phyloP scores from a whole-genome alignment of 192 early-diverging fungal genomes.

The Chytriomyces confervae region DNA sequence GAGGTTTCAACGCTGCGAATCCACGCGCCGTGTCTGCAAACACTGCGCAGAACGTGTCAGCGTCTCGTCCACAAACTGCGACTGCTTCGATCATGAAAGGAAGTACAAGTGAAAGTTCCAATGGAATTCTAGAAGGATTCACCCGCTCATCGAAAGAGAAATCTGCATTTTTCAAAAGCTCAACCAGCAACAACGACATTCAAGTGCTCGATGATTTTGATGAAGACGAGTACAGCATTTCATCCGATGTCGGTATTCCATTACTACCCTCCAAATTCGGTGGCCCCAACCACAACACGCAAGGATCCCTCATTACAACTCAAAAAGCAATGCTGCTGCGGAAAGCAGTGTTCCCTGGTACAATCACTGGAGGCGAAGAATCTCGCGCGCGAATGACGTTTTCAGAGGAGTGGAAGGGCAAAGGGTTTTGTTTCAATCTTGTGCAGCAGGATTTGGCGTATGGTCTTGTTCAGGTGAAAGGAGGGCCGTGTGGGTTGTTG shows the following conservation, averaged over 20 bases:
- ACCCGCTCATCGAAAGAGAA: not conserved
- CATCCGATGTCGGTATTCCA: slow-evolving; percentile 1
- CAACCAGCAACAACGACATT: slow-evolving; percentile 17
- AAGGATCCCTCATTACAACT: slow-evolving; percentile 20
- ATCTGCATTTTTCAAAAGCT: not conserved
- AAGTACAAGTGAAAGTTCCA: no score
- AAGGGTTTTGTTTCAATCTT: slow-evolving; percentile 47
- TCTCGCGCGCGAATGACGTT: slow-evolving; percentile 27
- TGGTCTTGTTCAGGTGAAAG: slow-evolving; percentile 59
- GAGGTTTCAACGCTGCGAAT: slow-evolving; percentile 26
- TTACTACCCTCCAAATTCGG: not conserved
- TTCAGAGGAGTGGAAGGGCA: slow-evolving; percentile 52
- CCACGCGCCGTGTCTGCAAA: slow-evolving; percentile 17
- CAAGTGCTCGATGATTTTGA: slow-evolving; percentile 41
- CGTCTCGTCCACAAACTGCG: not conserved
- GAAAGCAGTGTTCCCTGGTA: slow-evolving; percentile 30
- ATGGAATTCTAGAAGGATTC: no score
- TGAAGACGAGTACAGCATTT: slow-evolving; percentile 29
- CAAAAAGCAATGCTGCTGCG: slow-evolving; percentile 19
- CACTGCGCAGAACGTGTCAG: not conserved
- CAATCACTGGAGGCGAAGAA: slow-evolving; percentile 18
- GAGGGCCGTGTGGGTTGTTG: slow-evolving; percentile 62
- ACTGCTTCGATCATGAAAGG: no score
- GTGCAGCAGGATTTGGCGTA: slow-evolving; percentile 38
- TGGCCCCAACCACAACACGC: not conserved